These are phyloP conservation scores for Colletotrichum sidae DNA, from an alignment of 2,329 filamentous ascomycete genomes.

Conservation along the genomic window DNA sequence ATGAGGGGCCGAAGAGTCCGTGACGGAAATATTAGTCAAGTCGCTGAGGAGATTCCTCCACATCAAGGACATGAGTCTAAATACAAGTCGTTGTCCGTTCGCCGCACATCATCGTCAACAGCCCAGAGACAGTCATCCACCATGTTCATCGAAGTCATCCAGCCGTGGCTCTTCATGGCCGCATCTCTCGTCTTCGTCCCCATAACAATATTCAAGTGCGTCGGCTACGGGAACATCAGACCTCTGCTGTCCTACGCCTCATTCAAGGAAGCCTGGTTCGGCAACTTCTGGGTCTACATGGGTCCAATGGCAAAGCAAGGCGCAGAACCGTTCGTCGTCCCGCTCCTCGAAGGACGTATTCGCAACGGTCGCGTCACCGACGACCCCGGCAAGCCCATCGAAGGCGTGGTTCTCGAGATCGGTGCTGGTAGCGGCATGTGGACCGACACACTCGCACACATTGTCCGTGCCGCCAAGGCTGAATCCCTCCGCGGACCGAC, in stretches of 20 bases:
- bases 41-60: too few relatives aligned
- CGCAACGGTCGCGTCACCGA: slow-evolving; percentile 44
- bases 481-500: slow-evolving; percentile 35
- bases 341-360: slow-evolving; percentile 57
- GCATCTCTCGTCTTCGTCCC: slow-evolving; percentile 58
- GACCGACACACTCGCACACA: slow-evolving; percentile 62
- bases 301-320: slow-evolving; percentile 49
- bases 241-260: slow-evolving; percentile 47
- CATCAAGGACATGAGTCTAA: too few relatives aligned
- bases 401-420: slow-evolving; percentile 69
- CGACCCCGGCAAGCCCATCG: slow-evolving; percentile 47
- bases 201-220: slow-evolving; percentile 52
- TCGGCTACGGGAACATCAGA: slow-evolving; percentile 42
- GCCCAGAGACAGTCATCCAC: neutral
- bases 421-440: slow-evolving; percentile 72
- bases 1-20: too few relatives aligned
- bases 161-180: slow-evolving; percentile 58
- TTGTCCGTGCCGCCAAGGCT: slow-evolving; percentile 10
- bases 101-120: neutral
- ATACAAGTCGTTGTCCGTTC: neutral
- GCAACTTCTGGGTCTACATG: slow-evolving; percentile 61
- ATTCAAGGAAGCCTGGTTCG: slow-evolving; percentile 62
- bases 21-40: too few relatives aligned
- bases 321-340: slow-evolving; percentile 52
- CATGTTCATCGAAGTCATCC: slow-evolving; percentile 36